Conservation (phyloP, 2,329 filamentous ascomycete species). For the Phoma herbarum region DNA sequence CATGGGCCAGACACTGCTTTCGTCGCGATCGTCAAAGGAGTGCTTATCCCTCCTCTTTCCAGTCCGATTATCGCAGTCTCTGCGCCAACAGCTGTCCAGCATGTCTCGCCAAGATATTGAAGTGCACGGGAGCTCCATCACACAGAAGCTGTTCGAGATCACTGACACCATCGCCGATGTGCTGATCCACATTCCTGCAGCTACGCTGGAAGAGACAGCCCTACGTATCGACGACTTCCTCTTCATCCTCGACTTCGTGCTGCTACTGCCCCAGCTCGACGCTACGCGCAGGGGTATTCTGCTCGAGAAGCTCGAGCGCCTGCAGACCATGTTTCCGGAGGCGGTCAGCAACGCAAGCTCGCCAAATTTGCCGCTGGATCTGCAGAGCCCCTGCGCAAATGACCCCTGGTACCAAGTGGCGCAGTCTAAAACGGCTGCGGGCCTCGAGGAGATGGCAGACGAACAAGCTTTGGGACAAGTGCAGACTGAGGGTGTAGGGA, state of each 20-base stretch:
- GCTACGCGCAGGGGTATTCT: conserved; percentile 57
- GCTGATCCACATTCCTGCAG: conserved; percentile 60
- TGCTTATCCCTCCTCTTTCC: conserved; percentile 57
- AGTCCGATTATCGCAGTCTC: conserved; percentile 55
- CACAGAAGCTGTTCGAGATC: conserved; percentile 69
- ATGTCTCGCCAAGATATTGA: conserved; percentile 60
- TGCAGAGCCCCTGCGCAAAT: conserved; percentile 36
- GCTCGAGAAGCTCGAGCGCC: conserved; percentile 53
- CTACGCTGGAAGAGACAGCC: conserved; percentile 57
- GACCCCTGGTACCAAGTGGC: conserved; percentile 49
- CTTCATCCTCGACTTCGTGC: conserved; percentile 61
- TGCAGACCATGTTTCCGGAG: conserved; percentile 49
- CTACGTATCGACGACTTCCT: conserved; percentile 63
- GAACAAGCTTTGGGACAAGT: conserved; percentile 15
- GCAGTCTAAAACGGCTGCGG: conserved; percentile 46
- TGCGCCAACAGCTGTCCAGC: conserved; percentile 54
- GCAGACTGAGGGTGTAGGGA: conserved; percentile 18
- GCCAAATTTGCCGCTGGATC: conserved; percentile 42
- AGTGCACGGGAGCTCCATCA: conserved; percentile 65
- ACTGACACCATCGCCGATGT: conserved; percentile 68
- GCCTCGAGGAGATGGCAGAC: conserved; percentile 34
- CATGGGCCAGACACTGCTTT: conserved; percentile 58
- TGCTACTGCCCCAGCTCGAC: conserved; percentile 60
- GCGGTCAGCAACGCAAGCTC: conserved; percentile 45
- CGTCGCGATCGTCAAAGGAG: conserved; percentile 49